Conservation (phyloP, 1,139 yeast genomes). For the Yamadazyma epiphylla region DNA sequence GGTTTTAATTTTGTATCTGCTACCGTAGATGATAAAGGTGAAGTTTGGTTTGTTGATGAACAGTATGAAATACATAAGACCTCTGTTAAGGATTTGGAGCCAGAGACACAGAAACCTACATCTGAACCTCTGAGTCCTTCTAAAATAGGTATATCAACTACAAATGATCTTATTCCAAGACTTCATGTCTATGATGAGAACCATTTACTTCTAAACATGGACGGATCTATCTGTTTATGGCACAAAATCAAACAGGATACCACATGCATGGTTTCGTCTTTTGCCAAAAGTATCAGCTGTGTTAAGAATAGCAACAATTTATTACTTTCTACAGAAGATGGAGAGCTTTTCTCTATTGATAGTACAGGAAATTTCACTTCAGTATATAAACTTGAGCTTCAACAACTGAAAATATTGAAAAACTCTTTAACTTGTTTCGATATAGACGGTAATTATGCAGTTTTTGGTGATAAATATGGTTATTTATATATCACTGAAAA, state of each 20-base stretch:
- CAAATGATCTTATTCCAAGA: slow-evolving; percentile 7
- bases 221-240: slow-evolving; percentile 27
- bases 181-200: slow-evolving; percentile 13
- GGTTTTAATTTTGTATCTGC: slow-evolving; percentile 14
- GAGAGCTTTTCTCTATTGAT: slow-evolving; percentile 26
- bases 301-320: slow-evolving; percentile 27
- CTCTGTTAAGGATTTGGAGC: slow-evolving; percentile 13
- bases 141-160: too few relatives aligned
- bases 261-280: slow-evolving; percentile 25
- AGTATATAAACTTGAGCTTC: slow-evolving; percentile 17
- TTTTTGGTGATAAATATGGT: slow-evolving; percentile 50
- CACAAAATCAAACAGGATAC: slow-evolving; percentile 10
- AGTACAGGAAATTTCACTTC: slow-evolving; percentile 11
- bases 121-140: too few relatives aligned
- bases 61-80: slow-evolving; percentile 9
- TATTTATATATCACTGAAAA: slow-evolving; percentile 23
- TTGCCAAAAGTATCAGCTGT: slow-evolving; percentile 36
- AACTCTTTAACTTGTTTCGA: slow-evolving; percentile 29
- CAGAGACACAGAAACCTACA: too few relatives aligned
- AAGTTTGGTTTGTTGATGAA: slow-evolving; percentile 19
- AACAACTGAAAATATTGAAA: slow-evolving; percentile 22
- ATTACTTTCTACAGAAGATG: slow-evolving; percentile 39
- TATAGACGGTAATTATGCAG: slow-evolving; percentile 15
- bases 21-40: slow-evolving; percentile 19
- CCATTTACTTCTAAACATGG: slow-evolving; percentile 26